Base-by-base conservation (phyloP, 495 filamentous ascomycete species). In the Trichoderma gamsii region DNA sequence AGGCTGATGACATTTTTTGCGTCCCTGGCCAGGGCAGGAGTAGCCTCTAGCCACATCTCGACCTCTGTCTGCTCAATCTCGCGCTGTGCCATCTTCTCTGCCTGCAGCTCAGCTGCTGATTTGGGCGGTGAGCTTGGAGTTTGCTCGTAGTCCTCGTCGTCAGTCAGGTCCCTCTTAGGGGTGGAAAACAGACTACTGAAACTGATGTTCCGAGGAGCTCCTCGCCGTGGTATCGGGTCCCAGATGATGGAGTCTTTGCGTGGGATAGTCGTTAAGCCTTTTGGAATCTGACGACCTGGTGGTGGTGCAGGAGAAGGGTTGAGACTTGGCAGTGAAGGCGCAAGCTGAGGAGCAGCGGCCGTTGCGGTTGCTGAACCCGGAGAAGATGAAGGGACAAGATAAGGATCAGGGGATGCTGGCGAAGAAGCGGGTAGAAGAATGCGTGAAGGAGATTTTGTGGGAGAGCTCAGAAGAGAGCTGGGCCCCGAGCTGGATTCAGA, bases 171-270 rank as follows among this genome's bases (percentile, higher is more conserved):
- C 56, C 56, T 61, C 23, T 32, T 32, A 61, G 56, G 56, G 56
- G 11, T 61, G 0, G 25, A 29, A 13, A 11, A 11, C 11, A 61
- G 9, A 61, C 56, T 61, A 18, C 56, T 61, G 25, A 29, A 2
- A 25, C 56, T 61, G 2, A 16, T 6, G 4, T 18, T 23, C 2
- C 56, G 56, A 13, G 56, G 56, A 32, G 56, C 56, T 0, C 56
- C 56, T 15, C 56, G 56, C 11, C 56, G 56, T 12, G 56, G 56
- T 32, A 2, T 13, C 1, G 56, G 56, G 9, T 61, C 56, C 13
- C 12, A 61, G 7, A 61, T 25, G 25, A 61, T 61, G 56, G 56
- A 61, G 16, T 25, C 56, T 32, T 61, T 61, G 56, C 56, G 56
- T 32, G 56, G 56, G 7, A 61, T 25, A 32, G 56, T 35, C 1